Evolutionary conservation across 164 flowering plant species (phyloP).

Genomic region (Stephania yunnanensis): DNA sequence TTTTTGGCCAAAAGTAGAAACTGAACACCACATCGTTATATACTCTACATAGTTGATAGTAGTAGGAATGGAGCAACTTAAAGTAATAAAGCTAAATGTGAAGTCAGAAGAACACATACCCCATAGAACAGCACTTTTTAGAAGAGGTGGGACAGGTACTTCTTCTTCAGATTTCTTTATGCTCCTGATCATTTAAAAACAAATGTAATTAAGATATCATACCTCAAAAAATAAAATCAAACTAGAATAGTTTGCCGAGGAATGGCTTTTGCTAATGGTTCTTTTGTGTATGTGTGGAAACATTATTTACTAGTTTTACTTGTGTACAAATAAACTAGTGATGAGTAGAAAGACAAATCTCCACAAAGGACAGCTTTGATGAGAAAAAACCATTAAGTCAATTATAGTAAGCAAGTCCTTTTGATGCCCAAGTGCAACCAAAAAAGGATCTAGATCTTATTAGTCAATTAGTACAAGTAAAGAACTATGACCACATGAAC

Average conservation of each 20-base stretch:
- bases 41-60: neutral
- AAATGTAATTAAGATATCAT: neutral
- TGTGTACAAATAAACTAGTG: neutral
- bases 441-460: neutral
- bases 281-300: neutral
- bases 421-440: slow-evolving; percentile 1
- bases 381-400: no score
- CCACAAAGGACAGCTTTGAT: neutral
- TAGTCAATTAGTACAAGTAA: neutral
- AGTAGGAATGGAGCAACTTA: neutral
- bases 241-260: neutral
- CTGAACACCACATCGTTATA: neutral
- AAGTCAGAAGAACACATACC: slow-evolving; percentile 32
- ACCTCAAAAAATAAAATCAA: neutral
- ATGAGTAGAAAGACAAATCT: neutral
- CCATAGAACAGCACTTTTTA: slow-evolving; percentile 93
- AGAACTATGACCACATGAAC: neutral
- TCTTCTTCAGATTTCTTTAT: slow-evolving; percentile 82
- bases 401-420: neutral
- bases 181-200: slow-evolving; percentile 42
- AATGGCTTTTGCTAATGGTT: neutral
- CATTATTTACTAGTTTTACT: neutral
- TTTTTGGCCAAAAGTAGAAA: no score
- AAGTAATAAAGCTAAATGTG: neutral
- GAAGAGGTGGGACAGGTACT: slow-evolving; percentile 90